Percentiles rank a stretch among this genome's conserved stretches.
Conservation (phyloP, 2,329 filamentous ascomycete genomes). For the Beauveria pseudobassiana region DNA sequence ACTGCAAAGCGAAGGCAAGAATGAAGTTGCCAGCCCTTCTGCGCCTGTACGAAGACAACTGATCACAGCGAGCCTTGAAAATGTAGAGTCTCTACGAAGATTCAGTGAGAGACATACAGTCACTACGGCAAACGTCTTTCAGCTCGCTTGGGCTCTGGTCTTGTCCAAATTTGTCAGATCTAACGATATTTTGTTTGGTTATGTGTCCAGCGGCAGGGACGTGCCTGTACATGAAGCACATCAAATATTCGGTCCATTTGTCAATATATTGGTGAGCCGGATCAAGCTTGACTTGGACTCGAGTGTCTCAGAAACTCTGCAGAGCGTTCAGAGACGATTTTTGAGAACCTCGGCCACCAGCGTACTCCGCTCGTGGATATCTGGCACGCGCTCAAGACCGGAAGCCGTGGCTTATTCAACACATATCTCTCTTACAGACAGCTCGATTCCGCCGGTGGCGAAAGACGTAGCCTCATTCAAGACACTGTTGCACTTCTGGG, state of each 20-base stretch:
- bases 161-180: conserved; percentile 10
- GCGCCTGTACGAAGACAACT: neutral
- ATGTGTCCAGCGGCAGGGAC: conserved; percentile 13
- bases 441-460: neutral
- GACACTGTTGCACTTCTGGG: neutral
- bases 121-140: conserved; percentile 13
- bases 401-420: neutral
- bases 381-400: neutral
- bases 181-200: conserved; percentile 13
- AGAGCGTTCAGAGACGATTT: neutral
- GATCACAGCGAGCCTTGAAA: neutral
- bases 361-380: neutral
- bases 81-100: neutral
- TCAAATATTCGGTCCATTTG: neutral
- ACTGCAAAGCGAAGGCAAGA: neutral
- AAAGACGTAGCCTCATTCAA: neutral
- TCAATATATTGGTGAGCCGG: neutral
- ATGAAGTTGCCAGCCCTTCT: neutral
- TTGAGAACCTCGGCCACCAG: neutral
- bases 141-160: conserved; percentile 15
- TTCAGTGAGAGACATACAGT: neutral
- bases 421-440: neutral
- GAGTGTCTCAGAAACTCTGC: neutral
- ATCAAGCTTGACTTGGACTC: neutral
- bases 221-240: conserved; percentile 10